Evolutionary conservation across 2,329 filamentous ascomycete genomes (phyloP).

Genomic region (Daldinia sp.): DNA sequence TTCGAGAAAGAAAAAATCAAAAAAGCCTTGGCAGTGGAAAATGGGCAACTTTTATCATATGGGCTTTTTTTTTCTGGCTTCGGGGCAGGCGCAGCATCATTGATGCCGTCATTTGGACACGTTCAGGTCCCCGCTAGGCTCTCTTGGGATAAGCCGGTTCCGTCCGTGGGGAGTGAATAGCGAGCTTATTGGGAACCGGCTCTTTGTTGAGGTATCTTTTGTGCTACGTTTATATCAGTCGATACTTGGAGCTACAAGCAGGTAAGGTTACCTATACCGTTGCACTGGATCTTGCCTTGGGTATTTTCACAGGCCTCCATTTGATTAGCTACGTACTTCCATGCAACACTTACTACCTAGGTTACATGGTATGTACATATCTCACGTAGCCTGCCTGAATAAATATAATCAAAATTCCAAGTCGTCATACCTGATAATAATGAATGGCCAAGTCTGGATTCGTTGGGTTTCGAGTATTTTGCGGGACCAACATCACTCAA

Average conservation of each 20-base stretch:
- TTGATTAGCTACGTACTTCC: not conserved
- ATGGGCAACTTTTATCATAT: not conserved
- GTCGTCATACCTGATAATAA: not conserved
- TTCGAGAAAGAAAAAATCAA: too few relatives aligned
- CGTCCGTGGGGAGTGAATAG: conserved; percentile 16
- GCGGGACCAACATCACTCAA: not conserved
- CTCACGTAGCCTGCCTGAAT: too few relatives aligned
- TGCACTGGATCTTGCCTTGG: too few relatives aligned
- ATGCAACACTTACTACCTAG: too few relatives aligned
- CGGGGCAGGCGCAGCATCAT: conserved; percentile 34
- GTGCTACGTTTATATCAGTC: conserved; percentile 4
- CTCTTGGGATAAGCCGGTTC: conserved; percentile 21
- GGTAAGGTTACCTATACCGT: too few relatives aligned
- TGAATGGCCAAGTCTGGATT: not conserved
- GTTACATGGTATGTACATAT: too few relatives aligned
- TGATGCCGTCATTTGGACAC: conserved; percentile 38
- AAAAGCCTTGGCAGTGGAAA: conserved; percentile 8
- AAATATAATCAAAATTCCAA: not conserved
- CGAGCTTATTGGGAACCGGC: conserved; percentile 9
- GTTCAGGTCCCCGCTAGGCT: conserved; percentile 32
- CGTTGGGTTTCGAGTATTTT: not conserved
- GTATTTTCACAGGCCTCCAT: not conserved
- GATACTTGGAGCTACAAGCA: too few relatives aligned
- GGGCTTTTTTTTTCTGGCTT: not conserved
- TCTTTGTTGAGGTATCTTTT: conserved; percentile 7